Conservation (phyloP, 2,329 filamentous ascomycete genomes). For the Fusarium veterinarium region DNA sequence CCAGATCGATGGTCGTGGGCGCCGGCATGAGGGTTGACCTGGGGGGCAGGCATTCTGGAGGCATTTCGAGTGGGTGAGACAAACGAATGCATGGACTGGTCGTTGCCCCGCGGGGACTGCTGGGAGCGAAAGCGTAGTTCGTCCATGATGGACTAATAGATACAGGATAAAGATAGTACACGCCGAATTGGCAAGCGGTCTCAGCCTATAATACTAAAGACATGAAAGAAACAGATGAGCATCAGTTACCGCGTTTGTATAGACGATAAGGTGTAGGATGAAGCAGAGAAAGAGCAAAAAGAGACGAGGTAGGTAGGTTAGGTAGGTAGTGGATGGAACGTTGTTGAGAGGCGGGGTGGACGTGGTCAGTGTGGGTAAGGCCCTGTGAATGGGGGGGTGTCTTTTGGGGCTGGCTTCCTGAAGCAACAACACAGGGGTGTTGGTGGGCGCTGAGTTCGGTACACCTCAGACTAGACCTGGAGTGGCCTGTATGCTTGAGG, state of each 20-base stretch:
- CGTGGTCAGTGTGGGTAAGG: slow-evolving; percentile 46
- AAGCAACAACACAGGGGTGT: slow-evolving; percentile 33
- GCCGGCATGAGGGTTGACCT: slow-evolving; percentile 51
- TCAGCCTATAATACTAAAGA: slow-evolving; percentile 50
- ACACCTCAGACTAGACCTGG: slow-evolving; percentile 27
- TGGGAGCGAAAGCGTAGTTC: slow-evolving; percentile 82
- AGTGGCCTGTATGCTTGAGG: slow-evolving; percentile 14
- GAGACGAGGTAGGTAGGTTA: slow-evolving; percentile 36
- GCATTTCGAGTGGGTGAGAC: slow-evolving; percentile 79
- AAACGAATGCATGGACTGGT: slow-evolving; percentile 78
- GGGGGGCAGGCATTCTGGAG: slow-evolving; percentile 69
- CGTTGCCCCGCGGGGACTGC: slow-evolving; percentile 77
- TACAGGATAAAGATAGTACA: slow-evolving; percentile 56
- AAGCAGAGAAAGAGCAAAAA: slow-evolving; percentile 41
- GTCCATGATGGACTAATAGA: slow-evolving; percentile 68
- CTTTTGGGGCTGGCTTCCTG: slow-evolving; percentile 34
- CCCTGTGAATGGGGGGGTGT: slow-evolving; percentile 35
- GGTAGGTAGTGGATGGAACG: slow-evolving; percentile 44
- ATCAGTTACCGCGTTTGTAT: slow-evolving; percentile 45
- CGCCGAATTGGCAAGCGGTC: slow-evolving; percentile 52
- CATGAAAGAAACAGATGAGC: slow-evolving; percentile 50
- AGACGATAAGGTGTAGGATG: slow-evolving; percentile 28
- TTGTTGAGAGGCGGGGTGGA: slow-evolving; percentile 50
- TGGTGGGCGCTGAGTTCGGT: slow-evolving; percentile 24
- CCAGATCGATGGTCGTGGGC: slow-evolving; percentile 78